Evolutionary conservation across 192 early-diverging fungal genomes (phyloP).

Genomic region (Linnemannia zychae): DNA sequence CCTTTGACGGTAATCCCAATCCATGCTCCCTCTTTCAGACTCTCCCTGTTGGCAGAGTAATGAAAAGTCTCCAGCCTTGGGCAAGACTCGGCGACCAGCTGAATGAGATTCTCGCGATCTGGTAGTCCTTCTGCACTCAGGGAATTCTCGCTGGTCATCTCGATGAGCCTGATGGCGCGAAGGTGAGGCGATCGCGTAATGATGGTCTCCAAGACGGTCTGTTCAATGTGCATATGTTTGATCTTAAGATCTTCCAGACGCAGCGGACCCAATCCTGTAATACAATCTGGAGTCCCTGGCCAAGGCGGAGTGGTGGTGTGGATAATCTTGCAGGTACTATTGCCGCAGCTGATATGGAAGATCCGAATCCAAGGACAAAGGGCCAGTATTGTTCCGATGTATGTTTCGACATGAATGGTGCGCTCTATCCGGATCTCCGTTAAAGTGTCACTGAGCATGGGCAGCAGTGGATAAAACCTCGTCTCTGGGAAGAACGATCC

Average conservation of each 20-base stretch:
- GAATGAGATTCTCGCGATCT: background rate
- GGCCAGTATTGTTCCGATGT: background rate
- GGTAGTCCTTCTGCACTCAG: background rate
- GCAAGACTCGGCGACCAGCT: background rate
- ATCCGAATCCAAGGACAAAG: background rate
- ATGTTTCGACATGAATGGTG: background rate
- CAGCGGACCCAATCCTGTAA: background rate
- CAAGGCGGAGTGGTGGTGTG: background rate
- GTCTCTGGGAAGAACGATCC: background rate
- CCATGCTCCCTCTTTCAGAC: background rate
- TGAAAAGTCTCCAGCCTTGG: background rate
- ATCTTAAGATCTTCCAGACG: background rate
- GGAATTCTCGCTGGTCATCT: background rate
- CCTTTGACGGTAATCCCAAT: background rate
- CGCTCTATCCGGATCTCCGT: slow-evolving; percentile 1
- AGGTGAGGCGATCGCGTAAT: slow-evolving; percentile 1
- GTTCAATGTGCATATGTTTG: background rate
- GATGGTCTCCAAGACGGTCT: background rate
- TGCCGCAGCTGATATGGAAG: background rate
- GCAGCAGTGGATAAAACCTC: background rate
- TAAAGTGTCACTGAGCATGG: background rate
- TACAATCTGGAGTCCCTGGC: background rate
- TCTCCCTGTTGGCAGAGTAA: background rate
- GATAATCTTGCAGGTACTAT: background rate
- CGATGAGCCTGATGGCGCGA: background rate